A percentile compares a stretch with the other conserved stretches of the same genome.
phyloP scores from a whole-genome alignment of 768 basidiomycete species.

The Leccinum fibrillosum region DNA sequence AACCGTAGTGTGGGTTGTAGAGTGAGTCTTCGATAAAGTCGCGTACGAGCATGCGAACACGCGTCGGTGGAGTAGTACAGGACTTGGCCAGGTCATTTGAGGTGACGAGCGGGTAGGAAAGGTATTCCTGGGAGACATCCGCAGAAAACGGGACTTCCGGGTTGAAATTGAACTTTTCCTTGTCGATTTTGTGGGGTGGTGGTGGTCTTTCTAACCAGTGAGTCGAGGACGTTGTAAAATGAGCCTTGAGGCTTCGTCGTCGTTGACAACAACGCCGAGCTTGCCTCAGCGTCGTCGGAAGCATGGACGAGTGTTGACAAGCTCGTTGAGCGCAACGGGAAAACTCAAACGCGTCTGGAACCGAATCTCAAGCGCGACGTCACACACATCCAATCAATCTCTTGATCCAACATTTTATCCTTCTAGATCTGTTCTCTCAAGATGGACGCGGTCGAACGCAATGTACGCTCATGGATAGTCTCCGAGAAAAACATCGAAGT shows the following conservation, averaged over 20 bases:
- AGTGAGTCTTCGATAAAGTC: slow-evolving; percentile 97
- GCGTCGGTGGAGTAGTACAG: slow-evolving; percentile 57
- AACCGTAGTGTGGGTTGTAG: slow-evolving; percentile 97
- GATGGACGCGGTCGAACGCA: slow-evolving; percentile 48
- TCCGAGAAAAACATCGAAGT: slow-evolving; percentile 60
- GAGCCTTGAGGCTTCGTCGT: slow-evolving; percentile 23
- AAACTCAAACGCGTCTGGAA: not conserved
- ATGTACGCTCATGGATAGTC: slow-evolving; percentile 72
- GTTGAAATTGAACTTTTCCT: slow-evolving; percentile 82
- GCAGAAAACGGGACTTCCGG: slow-evolving; percentile 52
- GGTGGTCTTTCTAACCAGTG: slow-evolving; percentile 12
- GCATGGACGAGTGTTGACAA: slow-evolving; percentile 15
- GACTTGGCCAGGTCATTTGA: slow-evolving; percentile 63
- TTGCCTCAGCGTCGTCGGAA: slow-evolving; percentile 18
- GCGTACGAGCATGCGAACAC: slow-evolving; percentile 90
- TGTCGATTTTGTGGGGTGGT: slow-evolving; percentile 8
- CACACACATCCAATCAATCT: not conserved
- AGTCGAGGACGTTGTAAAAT: slow-evolving; percentile 22
- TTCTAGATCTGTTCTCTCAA: not conserved
- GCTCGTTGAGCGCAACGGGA: slow-evolving; percentile 2
- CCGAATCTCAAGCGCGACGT: not conserved
- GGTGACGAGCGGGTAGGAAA: slow-evolving; percentile 56
- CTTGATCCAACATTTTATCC: not conserved
- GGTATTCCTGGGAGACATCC: slow-evolving; percentile 41
- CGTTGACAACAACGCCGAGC: slow-evolving; percentile 17